These are phyloP conservation scores for Chalciporus chontae DNA, from an alignment of 768 basidiomycete genomes.

Conservation along the genomic window DNA sequence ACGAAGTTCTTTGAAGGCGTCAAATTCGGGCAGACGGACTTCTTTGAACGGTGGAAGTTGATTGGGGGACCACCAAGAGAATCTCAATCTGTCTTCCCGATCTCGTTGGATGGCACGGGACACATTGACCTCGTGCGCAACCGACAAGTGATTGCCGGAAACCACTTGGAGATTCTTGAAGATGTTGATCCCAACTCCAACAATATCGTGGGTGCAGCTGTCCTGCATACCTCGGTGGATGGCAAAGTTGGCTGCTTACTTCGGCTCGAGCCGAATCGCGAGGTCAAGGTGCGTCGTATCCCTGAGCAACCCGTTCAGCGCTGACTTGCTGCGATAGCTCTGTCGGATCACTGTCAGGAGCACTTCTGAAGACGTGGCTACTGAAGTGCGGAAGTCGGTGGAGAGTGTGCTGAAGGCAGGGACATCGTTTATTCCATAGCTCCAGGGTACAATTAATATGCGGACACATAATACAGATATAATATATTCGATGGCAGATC, in stretches of 20 bases:
- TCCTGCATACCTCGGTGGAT: slow-evolving; percentile 84
- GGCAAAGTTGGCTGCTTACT: slow-evolving; percentile 96
- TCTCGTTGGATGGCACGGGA: slow-evolving; percentile 60
- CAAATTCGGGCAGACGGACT: slow-evolving; percentile 75
- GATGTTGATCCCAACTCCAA: slow-evolving; percentile 92
- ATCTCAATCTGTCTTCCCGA: slow-evolving; percentile 83
- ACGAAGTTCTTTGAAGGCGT: slow-evolving; percentile 95
- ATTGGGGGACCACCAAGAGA: slow-evolving; percentile 96
- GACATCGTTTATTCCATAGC: not conserved
- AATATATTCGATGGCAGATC: slow-evolving; percentile 11
- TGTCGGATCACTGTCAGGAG: slow-evolving; percentile 93
- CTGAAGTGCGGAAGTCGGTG: slow-evolving; percentile 57
- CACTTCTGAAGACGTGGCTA: slow-evolving; percentile 87
- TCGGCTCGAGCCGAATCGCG: slow-evolving; percentile 90
- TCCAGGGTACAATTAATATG: slow-evolving; percentile 12
- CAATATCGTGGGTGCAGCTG: slow-evolving; percentile 94
- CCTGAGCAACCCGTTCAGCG: not conserved
- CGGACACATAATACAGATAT: slow-evolving; percentile 25
- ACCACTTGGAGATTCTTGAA: slow-evolving; percentile 70
- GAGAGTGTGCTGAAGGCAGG: slow-evolving; percentile 35
- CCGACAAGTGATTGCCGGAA: slow-evolving; percentile 72
- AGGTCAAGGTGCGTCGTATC: slow-evolving; percentile 72
- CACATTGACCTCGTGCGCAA: slow-evolving; percentile 74
- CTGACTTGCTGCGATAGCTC: slow-evolving; percentile 46
- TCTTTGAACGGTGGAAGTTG: slow-evolving; percentile 98